Percentiles rank a stretch among this genome's conserved stretches.
Conservation (phyloP, 2,329 filamentous ascomycete genomes). For the Alternaria viburni region DNA sequence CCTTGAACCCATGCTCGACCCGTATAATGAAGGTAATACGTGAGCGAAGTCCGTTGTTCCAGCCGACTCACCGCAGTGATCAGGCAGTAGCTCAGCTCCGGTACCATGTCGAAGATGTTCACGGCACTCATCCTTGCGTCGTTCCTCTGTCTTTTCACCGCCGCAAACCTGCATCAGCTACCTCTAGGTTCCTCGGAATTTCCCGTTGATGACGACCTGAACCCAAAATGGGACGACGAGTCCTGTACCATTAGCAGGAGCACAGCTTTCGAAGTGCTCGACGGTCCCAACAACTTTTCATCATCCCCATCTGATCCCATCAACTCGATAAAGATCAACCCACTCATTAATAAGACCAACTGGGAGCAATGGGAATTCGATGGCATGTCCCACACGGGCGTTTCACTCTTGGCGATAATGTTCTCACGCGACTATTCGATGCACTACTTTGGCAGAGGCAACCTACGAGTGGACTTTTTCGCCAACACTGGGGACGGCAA, state of each 20-base stretch:
- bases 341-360: background rate
- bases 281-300: background rate
- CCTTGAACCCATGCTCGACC: background rate
- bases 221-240: background rate
- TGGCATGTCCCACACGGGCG: background rate
- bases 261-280: background rate
- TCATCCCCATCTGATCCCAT: background rate
- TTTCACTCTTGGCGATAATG: background rate
- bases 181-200: background rate
- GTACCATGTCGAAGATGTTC: background rate
- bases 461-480: background rate
- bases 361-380: background rate
- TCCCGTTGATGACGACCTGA: background rate
- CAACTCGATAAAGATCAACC: background rate
- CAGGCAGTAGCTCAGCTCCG: background rate
- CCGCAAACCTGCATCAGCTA: background rate
- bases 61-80: background rate
- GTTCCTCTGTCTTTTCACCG: background rate
- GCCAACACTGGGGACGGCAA: background rate
- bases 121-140: background rate
- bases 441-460: background rate
- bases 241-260: background rate
- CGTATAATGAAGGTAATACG: background rate
- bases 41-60: background rate
- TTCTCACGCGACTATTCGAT: background rate